Base-by-base conservation (phyloP, 495 filamentous ascomycete genomes). In the Tirmania nivea region DNA sequence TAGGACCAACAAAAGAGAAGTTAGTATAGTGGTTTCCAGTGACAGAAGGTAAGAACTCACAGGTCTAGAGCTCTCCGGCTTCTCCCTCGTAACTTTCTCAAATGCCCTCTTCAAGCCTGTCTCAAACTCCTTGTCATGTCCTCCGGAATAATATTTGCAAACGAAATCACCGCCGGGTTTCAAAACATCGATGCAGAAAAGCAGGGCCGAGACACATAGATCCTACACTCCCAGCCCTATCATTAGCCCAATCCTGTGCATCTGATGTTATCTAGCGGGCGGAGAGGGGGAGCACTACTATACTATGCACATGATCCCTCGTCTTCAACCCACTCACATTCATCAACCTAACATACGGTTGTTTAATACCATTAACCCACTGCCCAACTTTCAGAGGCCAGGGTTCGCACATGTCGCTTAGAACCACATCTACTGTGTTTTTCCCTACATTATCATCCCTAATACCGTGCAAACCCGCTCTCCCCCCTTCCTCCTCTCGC, bases 341-440 rank as follows among this genome's bases (percentile, higher is more conserved):
- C 86, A 94, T 94, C 86, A 97, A 82, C 90, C 90, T 97, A 71
- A 65, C 65, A 77, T 88, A 87, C 51, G 88, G 84, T 74, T 86
- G 75, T 87, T 79, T 90, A 73, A 95, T 73, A 70, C 79, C 90
- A 69, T 75, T 84, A 69, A 81, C 79, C 71, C 78, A 80, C 69
- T 80, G 86, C 42, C 81, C 81, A 61, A 75, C 75, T 35, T 75
- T 78, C 71, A 84, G 81, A 58, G 73, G 68, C 86, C 86, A 94
- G 84, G 90, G 88, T 71, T 74, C 89, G 71, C 78, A 97, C 90
- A 97, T 97, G 80, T 97, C 90, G 74, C 84, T 92, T 60, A 97
- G 69, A 60, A 97, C 83, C 62, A 97, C 83, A 77, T 96, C 84
- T 45, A 94, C 89, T 62, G 25, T 50, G 20, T 50, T 14, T 49